Base-by-base conservation (phyloP, 164 flowering plant species). In the Dillenia turbinata region DNA sequence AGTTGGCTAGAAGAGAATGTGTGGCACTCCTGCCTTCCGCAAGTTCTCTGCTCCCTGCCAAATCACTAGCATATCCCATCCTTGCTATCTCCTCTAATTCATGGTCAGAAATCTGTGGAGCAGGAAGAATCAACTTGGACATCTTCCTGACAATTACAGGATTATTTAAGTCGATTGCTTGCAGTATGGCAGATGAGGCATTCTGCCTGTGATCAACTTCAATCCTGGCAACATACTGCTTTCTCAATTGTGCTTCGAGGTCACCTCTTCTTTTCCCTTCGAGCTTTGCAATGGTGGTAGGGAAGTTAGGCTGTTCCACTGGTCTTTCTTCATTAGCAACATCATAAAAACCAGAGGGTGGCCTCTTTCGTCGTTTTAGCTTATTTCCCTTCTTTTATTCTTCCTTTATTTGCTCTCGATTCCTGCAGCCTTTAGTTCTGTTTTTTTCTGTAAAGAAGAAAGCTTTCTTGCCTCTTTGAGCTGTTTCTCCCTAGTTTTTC, bases 41-140 rank as follows among this genome's bases (percentile, higher is more conserved):
- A 17, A 82, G 81, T 48, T 87, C 96, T 67, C 85, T 91, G 65
- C 57, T 78, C 52, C 84, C 88, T 8, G 79, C 83, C 75, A 88
- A 83, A 81, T 91, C 96, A 73, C 89, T 85, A n/a, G 94, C 96
- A 81, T 84, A 84, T 54, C 98, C 98, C 83, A 94, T 80, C 76
- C 84, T 91, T 40, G 96, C 95, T 71, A 94, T 94, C 57, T 88
- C 97, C 70, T 94, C 96, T 79, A 94, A 65, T 74, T 94, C 99
- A 47, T 85, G 90, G 61, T 94, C 96, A 22, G 96, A 87, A 56
- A 94, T 94, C 74, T 91, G 99, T 10, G 99, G 97, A 2, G 96
- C 81, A 44, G 99, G 97, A 54, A 94, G 96, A 88, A 89, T 88
- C 70, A 94, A 65, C 70, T 89, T 94, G 22, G 97, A 85, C 71